Conservation (phyloP, 2,329 filamentous ascomycete genomes). For the Xylariaceae sp. region DNA sequence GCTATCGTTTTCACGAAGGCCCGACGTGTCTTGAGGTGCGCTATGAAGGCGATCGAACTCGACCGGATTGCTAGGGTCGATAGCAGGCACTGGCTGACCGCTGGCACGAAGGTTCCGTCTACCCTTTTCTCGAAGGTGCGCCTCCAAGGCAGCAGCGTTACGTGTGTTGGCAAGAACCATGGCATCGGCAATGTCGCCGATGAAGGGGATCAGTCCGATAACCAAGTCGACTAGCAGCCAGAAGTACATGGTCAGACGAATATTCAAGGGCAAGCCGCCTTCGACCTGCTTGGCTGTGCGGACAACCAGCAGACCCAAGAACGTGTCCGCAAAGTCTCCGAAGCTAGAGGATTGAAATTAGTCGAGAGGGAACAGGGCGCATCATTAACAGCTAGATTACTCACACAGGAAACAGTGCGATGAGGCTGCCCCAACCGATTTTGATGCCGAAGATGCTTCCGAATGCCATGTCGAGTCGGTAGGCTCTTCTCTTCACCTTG, state of each 20-base stretch:
- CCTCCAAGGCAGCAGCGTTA: conserved; percentile 66
- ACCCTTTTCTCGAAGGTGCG: conserved; percentile 63
- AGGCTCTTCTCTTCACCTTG: conserved; percentile 78
- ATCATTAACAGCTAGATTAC: conserved; percentile 33
- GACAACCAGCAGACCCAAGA: conserved; percentile 72
- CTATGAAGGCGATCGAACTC: conserved; percentile 42
- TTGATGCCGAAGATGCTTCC: conserved; percentile 76
- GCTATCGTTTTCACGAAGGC: conserved; percentile 10
- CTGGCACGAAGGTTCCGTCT: conserved; percentile 48
- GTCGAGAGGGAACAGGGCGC: background rate
- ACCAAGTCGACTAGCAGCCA: conserved; percentile 72
- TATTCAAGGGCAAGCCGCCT: conserved; percentile 60
- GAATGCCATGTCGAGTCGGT: conserved; percentile 76
- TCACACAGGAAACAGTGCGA: conserved; percentile 77
- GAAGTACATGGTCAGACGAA: conserved; percentile 69
- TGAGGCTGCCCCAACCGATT: conserved; percentile 85
- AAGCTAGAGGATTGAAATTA: conserved; percentile 51
- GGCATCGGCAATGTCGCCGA: conserved; percentile 72
- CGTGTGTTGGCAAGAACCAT: conserved; percentile 69
- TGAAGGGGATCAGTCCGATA: conserved; percentile 66
- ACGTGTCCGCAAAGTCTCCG: conserved; percentile 68
- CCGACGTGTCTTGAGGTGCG: background rate
- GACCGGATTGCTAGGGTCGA: conserved; percentile 49
- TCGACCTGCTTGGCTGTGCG: conserved; percentile 67
- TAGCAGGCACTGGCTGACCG: conserved; percentile 42